Evolutionary conservation across 2,329 filamentous ascomycete genomes (phyloP), one percentile per base, ranked within the genome.

Genomic region (Cytospora leucostoma): DNA sequence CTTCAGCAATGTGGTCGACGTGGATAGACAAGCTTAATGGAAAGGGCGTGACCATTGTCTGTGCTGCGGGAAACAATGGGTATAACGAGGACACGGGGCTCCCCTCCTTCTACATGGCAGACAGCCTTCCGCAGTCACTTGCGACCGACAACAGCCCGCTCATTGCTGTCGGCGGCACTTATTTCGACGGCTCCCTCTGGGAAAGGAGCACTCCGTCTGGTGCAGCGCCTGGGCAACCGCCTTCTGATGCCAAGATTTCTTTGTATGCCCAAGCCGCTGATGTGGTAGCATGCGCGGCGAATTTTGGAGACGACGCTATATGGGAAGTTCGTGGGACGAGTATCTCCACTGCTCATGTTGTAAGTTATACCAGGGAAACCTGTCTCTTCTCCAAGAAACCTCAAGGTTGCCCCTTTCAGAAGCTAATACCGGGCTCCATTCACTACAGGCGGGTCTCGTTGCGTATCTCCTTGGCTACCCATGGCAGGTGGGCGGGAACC

Each of bases 391-490:
- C 27, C 27, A 27, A 27, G 27, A 27, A 27, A 4, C 27, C 27
- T 27, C 27, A 27, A 27, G 27, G 27, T 4, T 27, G 27, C 27
- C 27, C 27, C 4, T 4, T 27, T 27, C 27, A 27, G 4, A 27
- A 19, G 17, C 19, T 38, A 33, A 50, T 61, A 56, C 49, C 32
- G 2, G 11, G 13, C 2, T 12, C 49, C 49, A 7, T 15, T 12
- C 7, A 34, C 11, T 27, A 21, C 34, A 62, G 60, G 61, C 61
- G 7, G 61, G 61, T 11, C 61, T 63, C 17, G 61, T 38, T 40
- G 61, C 61, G 1, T 63, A 63, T 17, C 54, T 63, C 55, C 33
- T 59, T 13, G 34, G 38, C 2, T 63, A 63, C 33, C 61, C 61
- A 4, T 63, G 61, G 61, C 50, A 37, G 1, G 27, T 53, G 1